Conservation (phyloP, 1,284 basidiomycete species). For the Cutaneotrichosporon cavernicola region DNA sequence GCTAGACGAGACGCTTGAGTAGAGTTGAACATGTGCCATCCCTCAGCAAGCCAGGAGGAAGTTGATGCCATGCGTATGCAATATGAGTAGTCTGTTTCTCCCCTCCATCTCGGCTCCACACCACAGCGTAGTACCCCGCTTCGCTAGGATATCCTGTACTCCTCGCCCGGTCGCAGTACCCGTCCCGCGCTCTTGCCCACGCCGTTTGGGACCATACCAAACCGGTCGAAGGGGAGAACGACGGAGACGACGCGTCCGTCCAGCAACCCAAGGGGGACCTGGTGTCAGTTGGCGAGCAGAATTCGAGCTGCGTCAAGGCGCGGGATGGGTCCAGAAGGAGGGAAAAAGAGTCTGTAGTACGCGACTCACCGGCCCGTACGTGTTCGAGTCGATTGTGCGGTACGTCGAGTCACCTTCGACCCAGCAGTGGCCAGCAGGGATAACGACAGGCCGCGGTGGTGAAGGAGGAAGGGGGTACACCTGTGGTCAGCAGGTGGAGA, state of each 20-base stretch:
- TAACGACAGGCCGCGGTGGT: constrained; percentile 45
- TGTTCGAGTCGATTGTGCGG: constrained; percentile 55
- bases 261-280: constrained; percentile 54
- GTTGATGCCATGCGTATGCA: constrained; percentile 2
- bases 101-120: background rate
- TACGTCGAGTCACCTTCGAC: constrained; percentile 59
- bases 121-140: background rate
- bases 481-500: constrained; percentile 23
- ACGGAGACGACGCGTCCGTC: constrained; percentile 52
- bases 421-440: constrained; percentile 56
- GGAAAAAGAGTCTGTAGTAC: background rate
- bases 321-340: too few species aligned
- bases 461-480: constrained; percentile 51
- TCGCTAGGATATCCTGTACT: constrained; percentile 8
- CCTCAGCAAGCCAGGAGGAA: background rate
- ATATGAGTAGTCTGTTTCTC: background rate
- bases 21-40: background rate
- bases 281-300: background rate
- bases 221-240: constrained; percentile 52
- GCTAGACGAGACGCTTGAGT: background rate
- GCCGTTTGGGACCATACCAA: constrained; percentile 33
- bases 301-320: background rate
- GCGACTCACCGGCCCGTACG: constrained; percentile 57
- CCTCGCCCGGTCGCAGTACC: constrained; percentile 28
- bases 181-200: constrained; percentile 39